These are phyloP conservation scores for Glaciozyma antarctica DNA, from an alignment of 768 basidiomycete species.

Conservation along the genomic window DNA sequence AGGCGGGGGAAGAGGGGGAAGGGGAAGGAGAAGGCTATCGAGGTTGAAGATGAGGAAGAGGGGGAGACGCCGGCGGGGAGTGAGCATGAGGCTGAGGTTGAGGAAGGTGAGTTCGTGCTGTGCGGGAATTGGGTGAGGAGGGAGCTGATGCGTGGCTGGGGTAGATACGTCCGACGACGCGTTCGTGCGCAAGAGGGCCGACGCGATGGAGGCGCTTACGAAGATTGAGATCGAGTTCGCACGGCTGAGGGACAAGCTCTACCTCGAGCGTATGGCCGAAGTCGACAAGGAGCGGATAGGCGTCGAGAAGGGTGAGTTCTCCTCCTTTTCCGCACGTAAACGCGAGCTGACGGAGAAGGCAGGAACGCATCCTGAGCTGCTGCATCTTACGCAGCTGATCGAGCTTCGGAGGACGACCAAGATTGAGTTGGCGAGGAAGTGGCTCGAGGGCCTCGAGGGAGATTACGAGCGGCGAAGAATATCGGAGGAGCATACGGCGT, in stretches of 20 bases:
- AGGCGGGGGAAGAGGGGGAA: too few relatives aligned
- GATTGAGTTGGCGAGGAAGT: constrained; percentile 65
- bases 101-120: background rate
- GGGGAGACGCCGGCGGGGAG: constrained; percentile 5
- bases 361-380: constrained; percentile 80
- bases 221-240: constrained; percentile 90
- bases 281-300: constrained; percentile 79
- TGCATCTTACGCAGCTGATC: constrained; percentile 69
- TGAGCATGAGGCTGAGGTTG: constrained; percentile 16
- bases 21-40: background rate
- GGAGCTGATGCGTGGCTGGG: constrained; percentile 12
- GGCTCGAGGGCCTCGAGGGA: constrained; percentile 58
- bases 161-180: constrained; percentile 45
- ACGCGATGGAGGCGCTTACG: constrained; percentile 78
- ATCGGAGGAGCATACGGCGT: constrained; percentile 64
- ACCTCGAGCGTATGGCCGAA: constrained; percentile 88
- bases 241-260: constrained; percentile 69
- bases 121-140: constrained; percentile 1
- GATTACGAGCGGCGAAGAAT: constrained; percentile 55
- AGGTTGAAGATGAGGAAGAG: background rate
- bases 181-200: constrained; percentile 52
- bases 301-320: constrained; percentile 58
- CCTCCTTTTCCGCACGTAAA: background rate
- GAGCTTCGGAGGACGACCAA: constrained; percentile 69
- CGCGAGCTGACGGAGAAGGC: constrained; percentile 10